Percentiles rank a stretch among this genome's conserved stretches.
phyloP scores from a whole-genome alignment of 2,329 filamentous ascomycete genomes.

The Colletotrichum orbiculare region DNA sequence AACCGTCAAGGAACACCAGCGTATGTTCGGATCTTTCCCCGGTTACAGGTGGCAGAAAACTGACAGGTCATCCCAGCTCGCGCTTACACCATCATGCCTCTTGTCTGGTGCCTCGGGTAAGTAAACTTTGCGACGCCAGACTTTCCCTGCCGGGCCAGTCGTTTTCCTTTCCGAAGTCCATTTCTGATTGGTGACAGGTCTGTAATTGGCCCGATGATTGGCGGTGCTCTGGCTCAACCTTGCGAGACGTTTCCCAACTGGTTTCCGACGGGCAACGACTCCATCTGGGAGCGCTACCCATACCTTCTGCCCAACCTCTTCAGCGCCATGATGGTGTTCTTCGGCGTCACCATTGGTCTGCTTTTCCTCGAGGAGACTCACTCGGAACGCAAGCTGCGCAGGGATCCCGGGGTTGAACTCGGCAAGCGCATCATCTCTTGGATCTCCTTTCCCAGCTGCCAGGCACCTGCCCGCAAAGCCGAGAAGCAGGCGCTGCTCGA shows the following conservation, averaged over 20 bases:
- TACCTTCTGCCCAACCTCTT: conserved; percentile 95
- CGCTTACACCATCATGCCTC: conserved; percentile 97
- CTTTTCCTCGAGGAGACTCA: conserved; percentile 97
- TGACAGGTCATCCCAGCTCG: conserved; percentile 66
- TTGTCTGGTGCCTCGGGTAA: conserved; percentile 95
- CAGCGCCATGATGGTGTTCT: conserved; percentile 80
- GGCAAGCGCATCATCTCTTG: conserved; percentile 75
- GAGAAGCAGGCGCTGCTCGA: conserved; percentile 74
- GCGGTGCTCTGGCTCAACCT: conserved; percentile 88
- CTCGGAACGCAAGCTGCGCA: conserved; percentile 78
- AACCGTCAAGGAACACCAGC: conserved; percentile 92
- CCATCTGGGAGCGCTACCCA: conserved; percentile 86
- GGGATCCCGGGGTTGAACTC: conserved; percentile 80
- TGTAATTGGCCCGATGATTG: conserved; percentile 91
- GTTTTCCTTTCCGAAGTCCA: conserved; percentile 8
- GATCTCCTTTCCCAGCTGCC: conserved; percentile 51
- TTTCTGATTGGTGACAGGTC: conserved; percentile 65
- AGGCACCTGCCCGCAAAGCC: conserved; percentile 49
- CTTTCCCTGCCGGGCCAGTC: conserved; percentile 13
- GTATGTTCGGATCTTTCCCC: conserved; percentile 59
- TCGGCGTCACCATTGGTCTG: conserved; percentile 81
- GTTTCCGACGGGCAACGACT: conserved; percentile 70
- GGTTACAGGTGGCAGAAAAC: conserved; percentile 41
- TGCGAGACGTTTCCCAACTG: conserved; percentile 82
- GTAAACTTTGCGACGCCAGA: conserved; percentile 40